phyloP scores from a whole-genome alignment of 345 rosid genomes.

The Luvunga scandens region DNA sequence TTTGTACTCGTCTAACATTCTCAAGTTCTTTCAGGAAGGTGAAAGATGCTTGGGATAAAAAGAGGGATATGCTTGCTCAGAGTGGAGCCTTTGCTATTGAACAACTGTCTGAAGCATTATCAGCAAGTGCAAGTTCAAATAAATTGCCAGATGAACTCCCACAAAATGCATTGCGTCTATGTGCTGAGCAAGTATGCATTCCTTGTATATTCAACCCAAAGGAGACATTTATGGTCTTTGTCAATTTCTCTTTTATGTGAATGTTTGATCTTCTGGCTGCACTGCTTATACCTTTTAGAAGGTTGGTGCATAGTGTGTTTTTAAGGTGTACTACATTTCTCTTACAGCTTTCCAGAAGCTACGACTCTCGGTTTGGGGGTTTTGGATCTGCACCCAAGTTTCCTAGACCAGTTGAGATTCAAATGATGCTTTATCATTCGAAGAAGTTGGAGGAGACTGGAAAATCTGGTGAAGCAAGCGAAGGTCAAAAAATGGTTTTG shows the following conservation, averaged over 20 bases:
- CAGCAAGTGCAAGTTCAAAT: slow-evolving; percentile 55
- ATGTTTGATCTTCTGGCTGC: not conserved
- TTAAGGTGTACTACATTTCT: slow-evolving; percentile 8
- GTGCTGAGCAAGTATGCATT: slow-evolving; percentile 79
- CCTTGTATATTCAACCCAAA: not conserved
- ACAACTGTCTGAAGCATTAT: slow-evolving; percentile 81
- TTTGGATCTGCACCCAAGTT: slow-evolving; percentile 97
- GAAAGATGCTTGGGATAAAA: slow-evolving; percentile 76
- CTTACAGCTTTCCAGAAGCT: slow-evolving; percentile 70
- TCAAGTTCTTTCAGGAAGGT: slow-evolving; percentile 59
- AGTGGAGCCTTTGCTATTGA: slow-evolving; percentile 83
- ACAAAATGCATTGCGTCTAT: slow-evolving; percentile 45
- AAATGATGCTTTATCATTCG: slow-evolving; percentile 75
- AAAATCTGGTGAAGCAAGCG: slow-evolving; percentile 46
- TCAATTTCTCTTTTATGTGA: not conserved
- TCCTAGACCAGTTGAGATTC: slow-evolving; percentile 95
- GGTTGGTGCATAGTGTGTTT: not conserved
- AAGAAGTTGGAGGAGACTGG: slow-evolving; percentile 65
- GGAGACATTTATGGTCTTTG: not conserved
- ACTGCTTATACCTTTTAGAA: not conserved
- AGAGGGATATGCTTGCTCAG: slow-evolving; percentile 64
- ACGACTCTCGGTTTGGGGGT: slow-evolving; percentile 72
- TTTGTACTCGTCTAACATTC: slow-evolving; percentile 6
- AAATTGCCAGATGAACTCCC: slow-evolving; percentile 67
- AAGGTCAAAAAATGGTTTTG: slow-evolving; percentile 52